Evolutionary conservation across 352 stramenopile genomes (phyloP).

Genomic region (Pythium pyrilobum): DNA sequence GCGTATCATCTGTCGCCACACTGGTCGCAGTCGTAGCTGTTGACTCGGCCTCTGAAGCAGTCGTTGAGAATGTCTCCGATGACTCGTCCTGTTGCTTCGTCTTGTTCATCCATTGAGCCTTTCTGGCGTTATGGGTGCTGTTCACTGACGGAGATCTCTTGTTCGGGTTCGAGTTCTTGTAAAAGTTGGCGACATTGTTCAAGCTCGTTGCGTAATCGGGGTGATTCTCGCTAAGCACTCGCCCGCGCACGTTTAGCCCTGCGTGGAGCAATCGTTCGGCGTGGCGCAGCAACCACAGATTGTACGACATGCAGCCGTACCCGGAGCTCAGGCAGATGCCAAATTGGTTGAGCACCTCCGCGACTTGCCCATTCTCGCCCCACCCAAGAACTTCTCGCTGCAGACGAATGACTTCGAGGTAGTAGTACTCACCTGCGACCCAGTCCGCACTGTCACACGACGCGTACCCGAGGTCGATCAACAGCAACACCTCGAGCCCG

Average conservation of each 20-base stretch:
- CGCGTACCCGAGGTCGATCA: constrained; percentile 73
- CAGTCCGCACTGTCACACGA: constrained; percentile 68
- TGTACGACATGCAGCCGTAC: constrained; percentile 63
- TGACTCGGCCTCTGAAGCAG: neutral
- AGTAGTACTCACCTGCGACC: constrained; percentile 71
- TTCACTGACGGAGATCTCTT: constrained; percentile 5
- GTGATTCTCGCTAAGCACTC: constrained; percentile 66
- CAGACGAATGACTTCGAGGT: constrained; percentile 65
- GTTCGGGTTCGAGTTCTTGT: constrained; percentile 50
- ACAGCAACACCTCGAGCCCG: constrained; percentile 58
- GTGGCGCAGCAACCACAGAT: constrained; percentile 67
- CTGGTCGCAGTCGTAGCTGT: neutral
- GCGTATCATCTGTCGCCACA: neutral
- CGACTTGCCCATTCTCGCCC: constrained; percentile 70
- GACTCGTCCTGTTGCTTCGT: neutral
- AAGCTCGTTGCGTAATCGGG: constrained; percentile 75
- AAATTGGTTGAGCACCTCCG: constrained; percentile 74
- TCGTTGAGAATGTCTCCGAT: constrained; percentile 1
- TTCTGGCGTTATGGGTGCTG: too few species aligned
- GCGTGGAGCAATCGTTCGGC: constrained; percentile 59
- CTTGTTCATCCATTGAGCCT: too few species aligned
- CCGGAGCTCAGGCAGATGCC: constrained; percentile 75
- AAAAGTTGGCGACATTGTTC: constrained; percentile 86
- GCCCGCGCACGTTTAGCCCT: constrained; percentile 55
- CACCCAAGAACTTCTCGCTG: constrained; percentile 71